phyloP scores from a whole-genome alignment of 768 basidiomycete genomes.

The Kwoniella mangroviensis region DNA sequence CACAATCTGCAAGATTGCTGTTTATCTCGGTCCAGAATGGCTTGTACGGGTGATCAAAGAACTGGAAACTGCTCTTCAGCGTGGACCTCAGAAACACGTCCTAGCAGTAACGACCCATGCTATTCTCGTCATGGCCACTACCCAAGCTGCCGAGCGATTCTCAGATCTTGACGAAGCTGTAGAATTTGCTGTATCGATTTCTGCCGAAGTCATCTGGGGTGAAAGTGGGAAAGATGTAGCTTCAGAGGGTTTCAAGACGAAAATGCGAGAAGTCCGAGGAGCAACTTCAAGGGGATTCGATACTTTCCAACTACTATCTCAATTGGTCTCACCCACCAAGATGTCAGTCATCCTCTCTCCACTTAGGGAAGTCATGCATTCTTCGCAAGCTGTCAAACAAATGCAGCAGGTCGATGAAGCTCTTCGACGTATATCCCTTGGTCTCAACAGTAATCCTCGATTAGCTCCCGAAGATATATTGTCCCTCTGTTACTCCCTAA shows the following conservation, averaged over 20 bases:
- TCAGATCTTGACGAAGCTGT: conserved; percentile 74
- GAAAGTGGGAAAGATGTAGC: conserved; percentile 87
- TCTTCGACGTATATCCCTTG: conserved; percentile 76
- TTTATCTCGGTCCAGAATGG: conserved; percentile 72
- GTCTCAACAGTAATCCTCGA: conserved; percentile 80
- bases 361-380: conserved; percentile 79
- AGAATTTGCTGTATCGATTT: conserved; percentile 76
- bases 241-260: conserved; percentile 89
- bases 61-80: conserved; percentile 77
- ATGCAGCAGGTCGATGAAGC: conserved; percentile 88
- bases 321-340: conserved; percentile 73
- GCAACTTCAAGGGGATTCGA: conserved; percentile 84
- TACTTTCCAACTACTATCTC: conserved; percentile 79
- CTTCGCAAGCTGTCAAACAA: conserved; percentile 77
- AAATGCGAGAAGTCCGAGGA: conserved; percentile 85
- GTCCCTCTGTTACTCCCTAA: conserved; percentile 81
- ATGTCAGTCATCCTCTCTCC: conserved; percentile 79
- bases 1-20: conserved; percentile 77
- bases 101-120: conserved; percentile 83
- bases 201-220: conserved; percentile 89
- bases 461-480: conserved; percentile 73
- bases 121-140: conserved; percentile 77
- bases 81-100: conserved; percentile 93
- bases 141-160: conserved; percentile 63
- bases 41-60: conserved; percentile 77